Evolutionary conservation across 371 early-diverging fungal species (phyloP), one percentile per base, ranked within the genome.

Genomic region (Rhizomucor miehei): DNA sequence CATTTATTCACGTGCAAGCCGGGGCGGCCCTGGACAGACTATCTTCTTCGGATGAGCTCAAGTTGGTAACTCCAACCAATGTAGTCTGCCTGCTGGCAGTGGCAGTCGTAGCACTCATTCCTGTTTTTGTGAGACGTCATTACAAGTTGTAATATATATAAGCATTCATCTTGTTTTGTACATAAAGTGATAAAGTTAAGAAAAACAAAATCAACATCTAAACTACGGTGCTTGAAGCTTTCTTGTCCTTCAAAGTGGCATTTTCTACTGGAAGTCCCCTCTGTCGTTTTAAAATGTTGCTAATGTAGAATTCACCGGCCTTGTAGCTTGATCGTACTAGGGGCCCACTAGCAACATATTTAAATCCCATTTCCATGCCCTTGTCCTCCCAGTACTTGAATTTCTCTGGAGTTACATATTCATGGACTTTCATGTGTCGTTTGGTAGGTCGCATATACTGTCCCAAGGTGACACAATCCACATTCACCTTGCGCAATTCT

Each of bases 391-490:
- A 98, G 61, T 92, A 80, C 59, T 89, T 87, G 71, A 97, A 98
- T 67, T 92, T 92, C 52, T 90, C 89, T 3, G 98, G 98, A 48
- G 89, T 83, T 44, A 98, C 90, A 59, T 97, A 98, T 60, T 94
- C 95, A 57, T 81, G 81, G 3, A 97, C 97, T 80, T 96, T 96
- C 95, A 97, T 94, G 69, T 98, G 98, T 63, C 91, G 88, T 81
- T 94, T 98, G 24, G 99, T 98, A 20, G 99, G 99, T 49, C 95
- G 86, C 99, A 98, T 98, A 69, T 98, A 98, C 73, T 98, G 99
- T n/a, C 99, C 99, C 56, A 98, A 79, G 11, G 99, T 98, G 20
- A 98, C 85, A 39, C 92, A 92, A 64, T 98, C 99, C n/a, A 97
- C 97, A 36, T 89, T 84, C 3, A 83, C 78, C 38, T 82, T 77